Evolutionary conservation across 2,329 filamentous ascomycete species (phyloP).

Genomic region (Colletotrichum trifolii): DNA sequence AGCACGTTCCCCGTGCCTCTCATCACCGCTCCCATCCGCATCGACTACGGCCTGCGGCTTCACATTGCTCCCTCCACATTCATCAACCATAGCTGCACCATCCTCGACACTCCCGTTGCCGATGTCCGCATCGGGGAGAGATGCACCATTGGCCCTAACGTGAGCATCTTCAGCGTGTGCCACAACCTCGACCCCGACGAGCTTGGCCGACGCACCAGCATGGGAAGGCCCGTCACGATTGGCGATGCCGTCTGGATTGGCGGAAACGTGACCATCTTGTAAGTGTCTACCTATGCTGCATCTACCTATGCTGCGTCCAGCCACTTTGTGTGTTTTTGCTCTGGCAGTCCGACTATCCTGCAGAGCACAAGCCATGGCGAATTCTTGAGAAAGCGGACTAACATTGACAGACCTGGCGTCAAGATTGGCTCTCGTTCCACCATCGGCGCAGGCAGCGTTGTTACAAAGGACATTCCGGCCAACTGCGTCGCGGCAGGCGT

Average conservation of each 20-base stretch:
- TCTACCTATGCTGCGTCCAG: too few relatives aligned
- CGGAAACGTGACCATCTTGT: slow-evolving; percentile 47
- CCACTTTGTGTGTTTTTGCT: too few relatives aligned
- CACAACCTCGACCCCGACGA: slow-evolving; percentile 42
- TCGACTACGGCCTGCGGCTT: slow-evolving; percentile 48
- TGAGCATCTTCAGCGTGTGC: slow-evolving; percentile 44
- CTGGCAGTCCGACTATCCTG: too few relatives aligned
- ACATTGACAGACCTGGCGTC: slow-evolving; percentile 35
- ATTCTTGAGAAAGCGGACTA: too few relatives aligned
- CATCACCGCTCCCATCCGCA: slow-evolving; percentile 45
- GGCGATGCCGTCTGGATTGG: slow-evolving; percentile 54
- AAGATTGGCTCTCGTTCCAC: slow-evolving; percentile 44
- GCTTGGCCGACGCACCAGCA: slow-evolving; percentile 38
- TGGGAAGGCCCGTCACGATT: slow-evolving; percentile 47
- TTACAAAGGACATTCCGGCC: slow-evolving; percentile 43
- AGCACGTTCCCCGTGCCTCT: slow-evolving; percentile 10
- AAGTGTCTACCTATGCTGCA: slow-evolving; percentile 23
- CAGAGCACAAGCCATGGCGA: too few relatives aligned
- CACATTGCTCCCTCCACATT: slow-evolving; percentile 44
- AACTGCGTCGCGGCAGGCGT: slow-evolving; percentile 42
- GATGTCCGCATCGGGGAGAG: slow-evolving; percentile 47
- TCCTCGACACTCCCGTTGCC: slow-evolving; percentile 48
- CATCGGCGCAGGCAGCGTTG: slow-evolving; percentile 44
- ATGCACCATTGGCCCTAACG: slow-evolving; percentile 46
- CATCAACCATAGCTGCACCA: slow-evolving; percentile 48